Conservation (phyloP, 2,329 filamentous ascomycete species). For the Epichloe festucae region DNA sequence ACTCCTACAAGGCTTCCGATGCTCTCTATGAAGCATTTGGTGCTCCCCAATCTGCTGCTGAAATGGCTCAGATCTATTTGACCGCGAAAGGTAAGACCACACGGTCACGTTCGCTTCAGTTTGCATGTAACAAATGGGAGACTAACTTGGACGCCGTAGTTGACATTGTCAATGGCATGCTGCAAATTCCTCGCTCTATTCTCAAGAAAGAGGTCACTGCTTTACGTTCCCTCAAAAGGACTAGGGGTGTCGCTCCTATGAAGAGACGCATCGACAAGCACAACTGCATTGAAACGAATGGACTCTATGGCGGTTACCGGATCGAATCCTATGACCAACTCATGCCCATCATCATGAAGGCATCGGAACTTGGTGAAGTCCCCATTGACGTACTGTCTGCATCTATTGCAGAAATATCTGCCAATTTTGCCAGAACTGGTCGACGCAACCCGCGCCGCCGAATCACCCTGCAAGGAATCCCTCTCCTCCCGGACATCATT, state of each 20-base stretch:
- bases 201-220: conserved; percentile 2
- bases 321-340: conserved; percentile 14
- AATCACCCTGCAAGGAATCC: conserved; percentile 9
- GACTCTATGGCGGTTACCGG: conserved; percentile 15
- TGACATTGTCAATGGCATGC: conserved; percentile 11
- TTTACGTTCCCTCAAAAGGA: conserved; percentile 1
- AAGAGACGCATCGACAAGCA: conserved; percentile 17
- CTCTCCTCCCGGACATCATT: conserved; percentile 15
- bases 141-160: conserved; percentile 10
- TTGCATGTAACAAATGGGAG: not conserved
- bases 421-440: conserved; percentile 7
- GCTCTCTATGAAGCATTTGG: not conserved
- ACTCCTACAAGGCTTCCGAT: conserved; percentile 1
- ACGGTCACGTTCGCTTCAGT: not conserved
- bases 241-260: conserved; percentile 11
- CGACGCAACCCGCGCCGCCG: conserved; percentile 1
- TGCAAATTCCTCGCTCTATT: not conserved
- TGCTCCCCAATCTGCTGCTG: conserved; percentile 3
- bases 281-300: conserved; percentile 4
- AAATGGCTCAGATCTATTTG: conserved; percentile 9
- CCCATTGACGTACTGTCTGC: conserved; percentile 15
- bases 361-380: conserved; percentile 8
- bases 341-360: conserved; percentile 13
- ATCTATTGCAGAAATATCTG: conserved; percentile 14
- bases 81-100: conserved; percentile 18